phyloP scores from a whole-genome alignment of 2,329 filamentous ascomycete genomes.

The Talaromyces islandicus region DNA sequence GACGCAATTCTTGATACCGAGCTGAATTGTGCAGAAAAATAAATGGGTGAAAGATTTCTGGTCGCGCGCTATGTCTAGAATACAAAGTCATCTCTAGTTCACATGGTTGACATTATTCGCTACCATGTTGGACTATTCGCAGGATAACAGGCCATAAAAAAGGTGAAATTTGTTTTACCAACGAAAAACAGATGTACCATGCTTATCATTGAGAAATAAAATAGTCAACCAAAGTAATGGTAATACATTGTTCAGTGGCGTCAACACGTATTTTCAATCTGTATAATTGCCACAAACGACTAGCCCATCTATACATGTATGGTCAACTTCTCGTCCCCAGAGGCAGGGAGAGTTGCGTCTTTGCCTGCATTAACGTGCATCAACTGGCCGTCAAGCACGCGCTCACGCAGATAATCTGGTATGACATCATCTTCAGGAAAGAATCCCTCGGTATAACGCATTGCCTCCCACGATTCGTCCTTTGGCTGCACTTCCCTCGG shows the following conservation, averaged over 20 bases:
- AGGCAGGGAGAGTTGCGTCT: not conserved
- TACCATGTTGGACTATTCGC: no score
- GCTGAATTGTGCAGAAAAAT: not conserved
- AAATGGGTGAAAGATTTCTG: not conserved
- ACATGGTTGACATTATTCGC: no score
- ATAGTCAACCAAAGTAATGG: no score
- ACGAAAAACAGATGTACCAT: no score
- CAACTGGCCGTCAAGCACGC: not conserved
- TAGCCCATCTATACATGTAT: not conserved
- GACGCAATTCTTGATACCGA: not conserved
- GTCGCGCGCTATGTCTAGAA: not conserved
- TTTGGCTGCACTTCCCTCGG: not conserved
- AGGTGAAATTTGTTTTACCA: no score
- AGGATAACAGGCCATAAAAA: no score
- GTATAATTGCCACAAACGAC: not conserved
- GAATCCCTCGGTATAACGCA: slow-evolving; percentile 5
- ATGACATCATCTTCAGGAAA: slow-evolving; percentile 7
- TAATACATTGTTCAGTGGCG: not conserved
- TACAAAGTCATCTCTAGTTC: no score
- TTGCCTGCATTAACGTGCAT: not conserved
- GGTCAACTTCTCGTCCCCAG: not conserved
- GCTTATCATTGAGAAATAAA: no score
- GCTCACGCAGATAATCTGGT: slow-evolving; percentile 4
- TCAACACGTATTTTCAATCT: not conserved
- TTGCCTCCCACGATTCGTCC: slow-evolving; percentile 5